Evolutionary conservation across 139 green algal genomes (phyloP), one percentile per base, ranked within the genome.

Genomic region (Klebsormidium nitens): DNA sequence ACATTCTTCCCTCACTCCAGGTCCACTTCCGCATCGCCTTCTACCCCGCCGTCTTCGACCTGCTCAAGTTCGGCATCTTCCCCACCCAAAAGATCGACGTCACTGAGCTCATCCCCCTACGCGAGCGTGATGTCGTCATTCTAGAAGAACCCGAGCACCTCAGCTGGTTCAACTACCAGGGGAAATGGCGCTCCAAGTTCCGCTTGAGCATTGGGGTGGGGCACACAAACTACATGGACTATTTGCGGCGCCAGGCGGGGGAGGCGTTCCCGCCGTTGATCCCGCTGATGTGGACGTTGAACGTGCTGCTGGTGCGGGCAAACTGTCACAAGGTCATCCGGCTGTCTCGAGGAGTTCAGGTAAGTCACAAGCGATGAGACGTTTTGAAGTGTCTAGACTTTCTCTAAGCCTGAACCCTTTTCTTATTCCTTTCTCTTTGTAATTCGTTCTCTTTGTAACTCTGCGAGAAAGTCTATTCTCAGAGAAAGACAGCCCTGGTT

Each of bases 221-320:
- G 75, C 93, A 98, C 86, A 98, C 93, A 64, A 98, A 98, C 83
- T 98, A 98, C 82, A 80, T 97, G 52, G 93, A 98, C 80, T 98
- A 98, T 69, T 92, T 86, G 5, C 81, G 59, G 32, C 59, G 89
- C 5, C 88, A 95, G 75, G 84, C 56, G 23, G 4, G 40, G 76
- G 83, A 91, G 39, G 58, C 39, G 1, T 57, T 57, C 0, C 69
- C 58, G 1, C 36, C 3, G 31, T 49, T 34, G 2, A 39, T 39
- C 5, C 4, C 17, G 2, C 44, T 59, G 28, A 34, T 76, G 48
- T 38, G n/a, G 35, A 5, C 62, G 5, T 76, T 63, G 31, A 70
- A 69, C 47, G 36, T 31, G 28, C 38, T 76, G 2, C 39, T 76
- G 26, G 37, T 23, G 17, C 58, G 69, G 32, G 69, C 58, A n/a